Evolutionary conservation across 768 basidiomycete species (phyloP).

Genomic region (Sarcodon aspratus): DNA sequence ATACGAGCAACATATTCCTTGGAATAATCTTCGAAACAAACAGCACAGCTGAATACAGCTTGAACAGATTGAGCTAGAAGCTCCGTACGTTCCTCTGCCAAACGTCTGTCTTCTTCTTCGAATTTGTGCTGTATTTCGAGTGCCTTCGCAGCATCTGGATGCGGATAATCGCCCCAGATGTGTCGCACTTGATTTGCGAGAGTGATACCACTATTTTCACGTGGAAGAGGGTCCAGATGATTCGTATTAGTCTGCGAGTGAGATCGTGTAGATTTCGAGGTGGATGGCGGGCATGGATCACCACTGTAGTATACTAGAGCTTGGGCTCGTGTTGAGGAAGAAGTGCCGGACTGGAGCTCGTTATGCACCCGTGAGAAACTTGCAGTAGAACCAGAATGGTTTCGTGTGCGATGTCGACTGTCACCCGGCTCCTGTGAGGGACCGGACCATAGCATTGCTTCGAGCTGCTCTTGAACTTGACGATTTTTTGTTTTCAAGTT

Average conservation of each 20-base stretch:
- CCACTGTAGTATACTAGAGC: too few species aligned
- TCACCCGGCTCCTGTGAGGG: too few species aligned
- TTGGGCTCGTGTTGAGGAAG: too few species aligned
- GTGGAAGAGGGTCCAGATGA: not conserved
- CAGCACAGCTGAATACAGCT: conserved; percentile 37
- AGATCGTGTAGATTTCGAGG: too few species aligned
- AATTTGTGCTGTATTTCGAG: conserved; percentile 22
- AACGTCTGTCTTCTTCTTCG: conserved; percentile 27
- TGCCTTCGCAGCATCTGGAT: conserved; percentile 13
- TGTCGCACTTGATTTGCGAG: not conserved
- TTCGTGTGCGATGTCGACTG: too few species aligned
- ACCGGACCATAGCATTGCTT: too few species aligned
- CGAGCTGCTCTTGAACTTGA: too few species aligned
- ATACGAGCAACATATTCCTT: conserved; percentile 31
- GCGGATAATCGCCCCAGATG: conserved; percentile 5
- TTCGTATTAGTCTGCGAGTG: not conserved
- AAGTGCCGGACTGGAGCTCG: too few species aligned
- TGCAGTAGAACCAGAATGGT: too few species aligned
- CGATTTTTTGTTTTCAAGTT: too few species aligned
- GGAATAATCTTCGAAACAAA: conserved; percentile 42
- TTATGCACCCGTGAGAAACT: too few species aligned
- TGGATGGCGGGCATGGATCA: too few species aligned
- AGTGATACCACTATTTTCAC: not conserved
- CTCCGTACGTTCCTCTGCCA: conserved; percentile 22
- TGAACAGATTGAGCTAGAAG: conserved; percentile 11